Evolutionary conservation across 2,329 filamentous ascomycete genomes (phyloP), one percentile per base, ranked within the genome.

Genomic region (Mycosphaerella arachidis): DNA sequence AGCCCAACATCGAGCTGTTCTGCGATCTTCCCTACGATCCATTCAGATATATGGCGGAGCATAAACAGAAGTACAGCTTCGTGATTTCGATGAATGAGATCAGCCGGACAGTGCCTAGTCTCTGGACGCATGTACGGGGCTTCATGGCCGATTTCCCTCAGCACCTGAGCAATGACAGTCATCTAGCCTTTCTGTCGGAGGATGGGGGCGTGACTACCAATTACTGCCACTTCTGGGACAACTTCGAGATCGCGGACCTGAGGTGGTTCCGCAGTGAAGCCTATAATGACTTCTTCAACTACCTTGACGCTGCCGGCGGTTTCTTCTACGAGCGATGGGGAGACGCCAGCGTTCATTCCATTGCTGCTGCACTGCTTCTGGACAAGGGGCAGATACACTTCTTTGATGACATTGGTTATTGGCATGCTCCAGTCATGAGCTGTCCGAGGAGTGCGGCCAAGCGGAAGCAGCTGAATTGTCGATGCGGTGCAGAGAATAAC

Each of bases 271-370:
- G 94, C 66, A 94, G 91, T 66, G 81, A 92, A 74, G 84, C 90
- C 24, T 99, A 99, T 77, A 78, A 88, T 48, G 93, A 97, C 77
- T 99, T 86, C 79, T 99, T 99, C 72, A 85, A 92, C 54, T 84
- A 86, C 6, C 85, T 99, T 30, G 94, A 99, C 76, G 80, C 85
- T 67, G 92, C 96, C 56, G 94, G 94, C 65, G 94, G 94, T 63
- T 99, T 99, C 84, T 97, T 97, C 82, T 97, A 97, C 76, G 94
- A 99, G 78, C 88, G 93, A 70, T 99, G 93, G 93, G 93, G 93
- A 61, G 93, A 99, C 77, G 94, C 94, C 6, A 95, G 95, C 0
- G 91, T 99, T 6, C 94, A 99, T 79, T 97, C 93, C n/a, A 97
- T 99, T 67, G 94, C 91, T 12, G 94, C 94, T 3, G 84, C 84